These are phyloP conservation scores for Chernovozyma aurita DNA, from an alignment of 1,139 yeast genomes.

Conservation along the genomic window DNA sequence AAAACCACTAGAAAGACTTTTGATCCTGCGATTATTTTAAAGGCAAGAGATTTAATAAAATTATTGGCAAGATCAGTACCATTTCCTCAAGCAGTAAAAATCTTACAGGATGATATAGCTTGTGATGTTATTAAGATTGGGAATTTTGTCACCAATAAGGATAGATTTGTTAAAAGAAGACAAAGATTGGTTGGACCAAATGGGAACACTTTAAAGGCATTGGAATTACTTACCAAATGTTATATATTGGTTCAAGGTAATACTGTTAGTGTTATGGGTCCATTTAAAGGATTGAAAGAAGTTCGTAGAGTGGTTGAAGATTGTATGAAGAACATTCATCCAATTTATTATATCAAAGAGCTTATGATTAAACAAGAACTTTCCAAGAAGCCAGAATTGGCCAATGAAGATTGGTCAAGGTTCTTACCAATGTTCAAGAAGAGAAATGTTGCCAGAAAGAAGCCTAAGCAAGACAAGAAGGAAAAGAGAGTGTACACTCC, in stretches of 20 bases:
- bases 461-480: slow-evolving; percentile 55
- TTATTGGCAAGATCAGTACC: slow-evolving; percentile 95
- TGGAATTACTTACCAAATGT: slow-evolving; percentile 88
- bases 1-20: slow-evolving; percentile 91
- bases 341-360: slow-evolving; percentile 94
- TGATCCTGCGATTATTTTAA: slow-evolving; percentile 91
- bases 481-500: slow-evolving; percentile 94
- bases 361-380: slow-evolving; percentile 95
- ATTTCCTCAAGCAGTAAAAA: slow-evolving; percentile 91
- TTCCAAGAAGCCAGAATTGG: slow-evolving; percentile 91
- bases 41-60: slow-evolving; percentile 92
- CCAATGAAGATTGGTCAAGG: slow-evolving; percentile 95
- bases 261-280: slow-evolving; percentile 97
- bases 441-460: slow-evolving; percentile 91
- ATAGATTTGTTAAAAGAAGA: slow-evolving; percentile 90
- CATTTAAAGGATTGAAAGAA: slow-evolving; percentile 87
- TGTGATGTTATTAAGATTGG: slow-evolving; percentile 97
- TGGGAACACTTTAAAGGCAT: slow-evolving; percentile 93
- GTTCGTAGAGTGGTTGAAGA: slow-evolving; percentile 94
- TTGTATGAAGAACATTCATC: slow-evolving; percentile 94
- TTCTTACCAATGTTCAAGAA: slow-evolving; percentile 96
- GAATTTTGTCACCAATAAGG: slow-evolving; percentile 82
- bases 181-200: slow-evolving; percentile 96
- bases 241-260: slow-evolving; percentile 95
- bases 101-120: slow-evolving; percentile 86